phyloP scores from a whole-genome alignment of 345 rosid genomes.

The Bruguiera parviflora region DNA sequence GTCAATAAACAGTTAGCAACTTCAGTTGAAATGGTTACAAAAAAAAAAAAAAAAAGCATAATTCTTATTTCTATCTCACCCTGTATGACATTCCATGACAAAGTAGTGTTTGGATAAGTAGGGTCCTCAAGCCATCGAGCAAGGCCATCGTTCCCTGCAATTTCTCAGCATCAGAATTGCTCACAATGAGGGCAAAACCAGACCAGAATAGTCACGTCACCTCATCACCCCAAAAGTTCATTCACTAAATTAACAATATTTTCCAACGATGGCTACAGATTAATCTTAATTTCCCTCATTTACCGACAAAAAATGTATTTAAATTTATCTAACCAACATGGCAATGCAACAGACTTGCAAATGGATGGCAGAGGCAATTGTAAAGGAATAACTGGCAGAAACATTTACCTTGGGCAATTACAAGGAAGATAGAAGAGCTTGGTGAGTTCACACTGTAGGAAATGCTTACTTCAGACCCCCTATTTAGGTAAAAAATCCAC shows the following conservation, averaged over 20 bases:
- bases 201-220: not conserved
- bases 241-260: not conserved
- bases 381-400: no score
- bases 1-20: slow-evolving; percentile 18
- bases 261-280: not conserved
- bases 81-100: slow-evolving; percentile 75
- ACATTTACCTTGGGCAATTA: slow-evolving; percentile 76
- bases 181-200: not conserved
- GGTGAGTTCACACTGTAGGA: slow-evolving; percentile 55
- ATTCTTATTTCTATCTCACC: slow-evolving; percentile 40
- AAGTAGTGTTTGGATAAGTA: slow-evolving; percentile 73
- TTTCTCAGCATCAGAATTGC: slow-evolving; percentile 26
- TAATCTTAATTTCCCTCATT: no score
- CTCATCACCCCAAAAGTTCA: not conserved
- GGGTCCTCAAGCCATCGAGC: slow-evolving; percentile 81
- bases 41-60: not conserved
- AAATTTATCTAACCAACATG: no score
- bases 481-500: slow-evolving; percentile 67
- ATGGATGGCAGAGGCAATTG: no score
- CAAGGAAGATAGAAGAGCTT: slow-evolving; percentile 59
- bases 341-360: no score
- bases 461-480: slow-evolving; percentile 73
- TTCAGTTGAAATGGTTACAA: slow-evolving; percentile 12
- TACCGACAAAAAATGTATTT: no score
- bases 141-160: slow-evolving; percentile 78